Evolutionary conservation across 2,329 filamentous ascomycete species (phyloP), one percentile per base, ranked within the genome.

Genomic region (Aspergillus phoenicis): DNA sequence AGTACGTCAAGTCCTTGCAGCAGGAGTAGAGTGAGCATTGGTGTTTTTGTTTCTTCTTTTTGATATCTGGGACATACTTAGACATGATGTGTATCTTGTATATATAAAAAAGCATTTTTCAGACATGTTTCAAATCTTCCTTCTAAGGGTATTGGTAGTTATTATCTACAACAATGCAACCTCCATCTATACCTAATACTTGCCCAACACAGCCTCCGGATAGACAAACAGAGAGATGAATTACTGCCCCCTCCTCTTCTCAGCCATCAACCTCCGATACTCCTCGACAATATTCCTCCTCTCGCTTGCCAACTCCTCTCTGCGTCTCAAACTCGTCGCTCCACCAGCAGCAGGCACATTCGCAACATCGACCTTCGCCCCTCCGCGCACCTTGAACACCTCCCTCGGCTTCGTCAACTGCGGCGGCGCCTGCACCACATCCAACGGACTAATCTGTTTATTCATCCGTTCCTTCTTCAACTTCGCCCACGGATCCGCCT

Each of bases 401-500:
- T 86, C 86, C 63, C 76, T 84, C 6, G 84, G 83, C 53, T 83
- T 83, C 63, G 84, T 87, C 66, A 86, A 84, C 58, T 96, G 83
- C 64, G 93, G 93, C 30, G 93, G 93, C 39, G 91, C 93, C 69
- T 88, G 82, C 3, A 86, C 92, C 28, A 93, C 83, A 30, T 78
- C 78, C 60, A 77, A 73, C 38, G 77, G 75, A 65, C 79, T 80
- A 28, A 64, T 59, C 58, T 71, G 70, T 55, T 73, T 72, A 36
- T 70, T 72, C 56, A 67, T 64, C 6, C 73, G 71, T 17, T 75
- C 77, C 66, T 86, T 84, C 26, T 89, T 89, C 66, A 97, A 76
- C 63, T 86, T 86, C 47, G 85, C 87, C 91, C 91, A 96, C 0
- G 91, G 91, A 74, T 94, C 91, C 48, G 89, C 87, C 8, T 87